Conservation (phyloP, 192 early-diverging fungal species). For the Mortierella alpina region DNA sequence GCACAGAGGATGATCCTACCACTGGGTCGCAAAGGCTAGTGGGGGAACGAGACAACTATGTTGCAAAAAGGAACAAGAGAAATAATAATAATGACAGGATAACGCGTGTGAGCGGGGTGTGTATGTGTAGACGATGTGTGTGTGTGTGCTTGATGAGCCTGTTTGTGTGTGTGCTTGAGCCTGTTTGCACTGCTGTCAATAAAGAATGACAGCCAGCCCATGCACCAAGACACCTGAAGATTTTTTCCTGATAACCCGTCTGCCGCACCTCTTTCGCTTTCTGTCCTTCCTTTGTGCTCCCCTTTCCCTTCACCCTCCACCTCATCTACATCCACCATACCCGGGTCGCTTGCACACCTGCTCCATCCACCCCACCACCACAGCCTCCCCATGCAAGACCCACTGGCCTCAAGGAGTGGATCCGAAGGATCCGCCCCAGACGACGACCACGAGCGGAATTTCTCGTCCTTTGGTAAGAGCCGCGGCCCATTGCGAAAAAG, state of each 20-base stretch:
- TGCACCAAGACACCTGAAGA: too few species aligned
- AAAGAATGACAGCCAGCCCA: too few species aligned
- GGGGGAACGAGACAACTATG: background rate
- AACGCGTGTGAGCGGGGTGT: background rate
- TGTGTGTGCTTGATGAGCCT: background rate
- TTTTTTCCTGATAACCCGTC: too few species aligned
- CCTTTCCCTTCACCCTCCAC: background rate
- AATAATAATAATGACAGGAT: background rate
- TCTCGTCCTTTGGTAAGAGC: conserved; percentile 35
- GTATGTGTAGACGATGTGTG: background rate
- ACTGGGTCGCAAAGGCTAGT: too few species aligned
- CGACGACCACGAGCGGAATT: conserved; percentile 35
- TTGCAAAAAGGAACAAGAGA: background rate
- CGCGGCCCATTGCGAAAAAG: background rate
- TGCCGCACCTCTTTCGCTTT: too few species aligned
- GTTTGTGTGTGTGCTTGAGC: background rate
- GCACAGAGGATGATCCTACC: too few species aligned
- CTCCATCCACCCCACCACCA: background rate
- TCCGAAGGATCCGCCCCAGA: conserved; percentile 39
- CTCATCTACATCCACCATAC: background rate
- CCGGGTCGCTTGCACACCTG: background rate
- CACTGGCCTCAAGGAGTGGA: conserved; percentile 29
- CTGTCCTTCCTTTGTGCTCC: background rate
- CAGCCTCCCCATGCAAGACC: conserved; percentile 30
- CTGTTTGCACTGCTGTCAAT: too few species aligned